Percentiles rank a stretch among this genome's conserved stretches.
These are phyloP conservation scores for Nakataea oryzae DNA, from an alignment of 2,329 filamentous ascomycete genomes.

Conservation along the genomic window DNA sequence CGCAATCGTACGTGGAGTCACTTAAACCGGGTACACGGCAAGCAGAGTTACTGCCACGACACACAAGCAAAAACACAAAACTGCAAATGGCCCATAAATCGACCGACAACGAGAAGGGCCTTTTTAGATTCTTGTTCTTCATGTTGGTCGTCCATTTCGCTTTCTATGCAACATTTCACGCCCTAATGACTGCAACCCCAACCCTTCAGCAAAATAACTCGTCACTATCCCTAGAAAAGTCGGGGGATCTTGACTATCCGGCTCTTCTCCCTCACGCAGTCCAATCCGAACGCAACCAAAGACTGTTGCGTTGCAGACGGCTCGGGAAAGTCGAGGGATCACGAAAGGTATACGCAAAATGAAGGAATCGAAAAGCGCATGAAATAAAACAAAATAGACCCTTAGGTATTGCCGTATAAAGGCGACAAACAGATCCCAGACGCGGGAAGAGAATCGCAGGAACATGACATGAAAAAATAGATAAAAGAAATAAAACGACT, in stretches of 20 bases:
- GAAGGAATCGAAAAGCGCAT: neutral
- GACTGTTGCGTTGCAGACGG: neutral
- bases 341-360: neutral
- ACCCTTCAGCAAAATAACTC: neutral
- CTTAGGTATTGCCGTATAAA: neutral
- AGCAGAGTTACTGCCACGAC: no score
- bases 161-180: neutral
- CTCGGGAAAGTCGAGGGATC: neutral
- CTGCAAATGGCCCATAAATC: neutral
- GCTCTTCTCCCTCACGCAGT: neutral
- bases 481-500: conserved; percentile 2
- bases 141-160: neutral
- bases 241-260: neutral
- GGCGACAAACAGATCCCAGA: neutral
- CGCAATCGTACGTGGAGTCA: no score
- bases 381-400: neutral
- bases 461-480: neutral
- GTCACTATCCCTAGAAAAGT: neutral
- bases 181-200: neutral
- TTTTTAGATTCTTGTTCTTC: neutral
- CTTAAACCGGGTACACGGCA: no score
- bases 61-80: no score
- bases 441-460: neutral
- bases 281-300: neutral
- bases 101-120: neutral